Evolutionary conservation across 768 basidiomycete species (phyloP), one percentile per base, ranked within the genome.

Genomic region (Leccinum fibrillosum): DNA sequence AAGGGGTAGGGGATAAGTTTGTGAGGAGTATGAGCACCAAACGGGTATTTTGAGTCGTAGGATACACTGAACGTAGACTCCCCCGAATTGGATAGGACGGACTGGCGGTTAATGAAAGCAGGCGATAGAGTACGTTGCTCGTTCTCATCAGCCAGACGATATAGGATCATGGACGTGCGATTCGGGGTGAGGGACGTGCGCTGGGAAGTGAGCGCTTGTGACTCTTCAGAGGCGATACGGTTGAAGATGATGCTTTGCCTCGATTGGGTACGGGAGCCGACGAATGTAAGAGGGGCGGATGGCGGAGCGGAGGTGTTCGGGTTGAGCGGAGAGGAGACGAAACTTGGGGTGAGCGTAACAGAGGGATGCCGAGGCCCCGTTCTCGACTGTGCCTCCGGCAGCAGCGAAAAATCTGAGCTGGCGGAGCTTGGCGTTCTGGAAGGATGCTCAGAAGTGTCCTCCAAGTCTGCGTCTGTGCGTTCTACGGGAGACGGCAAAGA

Each of bases 1-100:
- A 88, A 90, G 12, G 78, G 86, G 65, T 89, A 91, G 2, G 89
- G 81, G 0, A 90, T 74, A 30, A 90, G 74, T n/a, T 72, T 68
- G 17, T 69, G 70, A 15, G 63, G 59, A 53, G 61, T 64, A 60
- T 72, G 53, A 5, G 63, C 48, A 44, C 76, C 76, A 8, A 70
- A 72, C 7, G 89, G 89, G 67, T 88, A 91, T 69, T 90, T 90
- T 10, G 85, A 86, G 66, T 82, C 81, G 28, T 77, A 78, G 10
- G 80, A 78, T 47, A 80, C 68, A 0, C 80, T 77, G 61, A 78
- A 75, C 28, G 75, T 62, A 6, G 81, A 82, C 47, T 87, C 84
- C 21, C 75, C 75, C 0, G 84, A 81, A 19, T 82, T 74, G 2
- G 86, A 85, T 1, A 79, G 55, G 58, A 83, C 68, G 5, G 84